phyloP scores from a whole-genome alignment of 208 protist genomes.

The Acanthamoeba healyi region DNA sequence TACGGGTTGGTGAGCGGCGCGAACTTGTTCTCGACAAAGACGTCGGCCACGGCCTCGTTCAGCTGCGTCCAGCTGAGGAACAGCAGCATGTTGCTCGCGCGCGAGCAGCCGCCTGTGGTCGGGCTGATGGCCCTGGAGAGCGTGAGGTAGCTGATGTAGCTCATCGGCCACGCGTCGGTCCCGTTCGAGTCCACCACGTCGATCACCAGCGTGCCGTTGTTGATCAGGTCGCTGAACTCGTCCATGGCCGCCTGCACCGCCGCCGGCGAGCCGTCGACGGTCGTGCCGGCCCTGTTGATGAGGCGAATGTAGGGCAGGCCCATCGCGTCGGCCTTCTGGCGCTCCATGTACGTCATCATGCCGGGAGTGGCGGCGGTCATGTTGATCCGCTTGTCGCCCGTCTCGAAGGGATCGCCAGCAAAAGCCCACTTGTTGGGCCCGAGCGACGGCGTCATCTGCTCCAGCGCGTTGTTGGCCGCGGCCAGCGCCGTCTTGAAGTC shows the following conservation, averaged over 20 bases:
- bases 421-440: slow-evolving; percentile 3
- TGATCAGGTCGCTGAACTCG: slow-evolving; percentile 60
- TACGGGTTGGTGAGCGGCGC: slow-evolving; percentile 47
- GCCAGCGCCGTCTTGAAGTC: background rate
- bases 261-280: slow-evolving; percentile 23
- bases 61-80: slow-evolving; percentile 74
- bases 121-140: slow-evolving; percentile 18
- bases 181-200: background rate
- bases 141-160: slow-evolving; percentile 51
- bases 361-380: background rate
- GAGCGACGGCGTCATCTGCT: slow-evolving; percentile 31
- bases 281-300: slow-evolving; percentile 43
- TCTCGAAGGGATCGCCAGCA: background rate
- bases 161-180: slow-evolving; percentile 14
- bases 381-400: background rate
- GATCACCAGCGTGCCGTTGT: slow-evolving; percentile 51
- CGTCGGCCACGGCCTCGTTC: slow-evolving; percentile 5
- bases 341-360: slow-evolving; percentile 62
- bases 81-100: slow-evolving; percentile 36
- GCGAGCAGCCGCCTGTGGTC: slow-evolving; percentile 1
- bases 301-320: slow-evolving; percentile 64
- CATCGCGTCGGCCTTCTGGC: slow-evolving; percentile 41
- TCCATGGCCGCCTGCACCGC: slow-evolving; percentile 72
- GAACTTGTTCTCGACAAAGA: background rate
- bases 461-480: background rate